Evolutionary conservation across 169 alveolate genomes (phyloP), one percentile per base, ranked within the genome.

Genomic region (Plasmodium ovale): DNA sequence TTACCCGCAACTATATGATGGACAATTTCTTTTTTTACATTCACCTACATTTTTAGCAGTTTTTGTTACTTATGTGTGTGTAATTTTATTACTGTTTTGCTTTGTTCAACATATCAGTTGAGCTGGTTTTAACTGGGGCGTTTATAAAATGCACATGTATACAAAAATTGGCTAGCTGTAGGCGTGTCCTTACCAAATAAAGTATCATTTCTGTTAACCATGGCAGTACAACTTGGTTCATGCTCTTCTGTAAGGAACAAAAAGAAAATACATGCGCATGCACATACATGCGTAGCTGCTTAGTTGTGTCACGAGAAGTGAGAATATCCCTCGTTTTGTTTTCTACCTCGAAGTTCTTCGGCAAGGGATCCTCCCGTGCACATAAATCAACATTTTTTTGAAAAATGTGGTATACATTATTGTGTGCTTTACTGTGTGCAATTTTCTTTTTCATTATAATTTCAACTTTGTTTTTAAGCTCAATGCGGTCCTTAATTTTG

Each of bases 401-500:
- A 65, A 82, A n/a, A 49, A 82, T 64, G 33, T 65, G 37, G 19
- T 82, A 59, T 33, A 82, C 37, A 44, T 67, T 65, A 16, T 82
- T 82, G 54, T 82, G 69, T 31, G 90, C 90, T 64, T 59, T 53
- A 35, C 54, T 82, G 29, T 65, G 33, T 19, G 90, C 90, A 23
- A 82, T 82, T 16, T 82, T 82, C 49, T 65, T 82, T 67, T 62
- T 67, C 69, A 82, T 82, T 33, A 82, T 82, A 51, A 65, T 82
- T 64, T 65, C 72, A 16, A 82, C 71, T 65, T 64, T 64, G 9
- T 82, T 82, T 64, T 82, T 82, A 27, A 82, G 71, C 19, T 23
- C 65, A 27, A 37, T 37, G 14, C 90, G 27, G 37, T 82, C 71
- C 65, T 82, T 82, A 49, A 82, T 82, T 82, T 67, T 82, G 31